Evolutionary conservation across 2,329 filamentous ascomycete species (phyloP).

Genomic region (Fusarium begoniae): DNA sequence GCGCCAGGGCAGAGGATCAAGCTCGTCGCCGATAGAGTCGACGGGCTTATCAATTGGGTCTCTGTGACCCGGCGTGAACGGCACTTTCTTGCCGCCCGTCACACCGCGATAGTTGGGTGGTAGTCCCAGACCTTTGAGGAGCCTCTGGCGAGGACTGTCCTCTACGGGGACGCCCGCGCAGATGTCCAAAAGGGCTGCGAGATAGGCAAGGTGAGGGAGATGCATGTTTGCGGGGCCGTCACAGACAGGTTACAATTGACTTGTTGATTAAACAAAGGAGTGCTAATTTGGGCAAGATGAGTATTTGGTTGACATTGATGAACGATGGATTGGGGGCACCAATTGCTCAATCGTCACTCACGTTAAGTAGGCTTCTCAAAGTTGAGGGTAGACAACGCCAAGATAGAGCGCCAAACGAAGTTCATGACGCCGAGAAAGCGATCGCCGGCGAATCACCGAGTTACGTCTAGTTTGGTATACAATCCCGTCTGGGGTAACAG

Average conservation of each 20-base stretch:
- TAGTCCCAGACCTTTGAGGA: constrained; percentile 59
- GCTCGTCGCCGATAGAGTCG: constrained; percentile 65
- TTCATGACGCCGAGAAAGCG: constrained; percentile 27
- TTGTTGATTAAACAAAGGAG: background rate
- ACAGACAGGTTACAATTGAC: background rate
- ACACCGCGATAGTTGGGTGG: constrained; percentile 54
- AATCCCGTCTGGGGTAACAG: constrained; percentile 20
- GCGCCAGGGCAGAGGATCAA: constrained; percentile 72
- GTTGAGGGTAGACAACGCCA: background rate
- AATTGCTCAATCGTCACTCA: background rate
- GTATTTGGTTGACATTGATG: background rate
- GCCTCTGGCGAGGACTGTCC: constrained; percentile 65
- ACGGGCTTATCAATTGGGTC: constrained; percentile 71
- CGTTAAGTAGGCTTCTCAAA: constrained; percentile 13
- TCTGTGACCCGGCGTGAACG: constrained; percentile 67
- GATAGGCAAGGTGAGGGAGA: constrained; percentile 15
- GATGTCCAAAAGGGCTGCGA: constrained; percentile 23
- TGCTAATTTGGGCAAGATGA: background rate
- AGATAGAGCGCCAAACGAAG: background rate
- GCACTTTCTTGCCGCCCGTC: constrained; percentile 48
- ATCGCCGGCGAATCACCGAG: constrained; percentile 32
- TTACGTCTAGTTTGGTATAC: constrained; percentile 3
- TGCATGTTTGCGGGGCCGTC: constrained; percentile 21
- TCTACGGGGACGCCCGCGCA: constrained; percentile 41
- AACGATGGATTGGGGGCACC: background rate